Evolutionary conservation across 208 protist genomes (phyloP).

Genomic region (Acanthamoeba lenticulata): DNA sequence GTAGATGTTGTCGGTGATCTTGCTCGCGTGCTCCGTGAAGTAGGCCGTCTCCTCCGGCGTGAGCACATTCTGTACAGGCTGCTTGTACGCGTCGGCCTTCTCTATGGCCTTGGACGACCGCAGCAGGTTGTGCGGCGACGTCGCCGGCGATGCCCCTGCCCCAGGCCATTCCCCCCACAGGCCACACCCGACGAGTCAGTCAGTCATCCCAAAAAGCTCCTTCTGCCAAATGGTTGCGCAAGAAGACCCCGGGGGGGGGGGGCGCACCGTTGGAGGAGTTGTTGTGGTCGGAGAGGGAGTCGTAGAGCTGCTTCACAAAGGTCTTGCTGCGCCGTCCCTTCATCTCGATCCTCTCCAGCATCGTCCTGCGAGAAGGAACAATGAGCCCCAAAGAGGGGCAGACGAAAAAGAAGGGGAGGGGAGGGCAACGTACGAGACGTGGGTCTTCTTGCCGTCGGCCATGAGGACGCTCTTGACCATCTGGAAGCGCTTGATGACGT

Average conservation of each 20-base stretch:
- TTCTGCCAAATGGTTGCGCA: too few relatives aligned
- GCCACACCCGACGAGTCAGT: too few relatives aligned
- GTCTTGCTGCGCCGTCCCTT: not conserved
- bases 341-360: not conserved
- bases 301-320: constrained; percentile 52
- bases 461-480: not conserved
- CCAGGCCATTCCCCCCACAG: too few relatives aligned
- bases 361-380: not conserved
- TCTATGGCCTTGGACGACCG: not conserved
- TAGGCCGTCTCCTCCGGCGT: constrained; percentile 9
- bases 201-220: too few relatives aligned
- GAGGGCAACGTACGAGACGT: not conserved
- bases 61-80: constrained; percentile 3
- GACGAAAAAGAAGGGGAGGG: not conserved
- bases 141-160: not conserved
- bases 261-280: not conserved
- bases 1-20: constrained; percentile 44
- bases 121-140: not conserved
- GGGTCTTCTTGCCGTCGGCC: not conserved
- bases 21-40: constrained; percentile 40
- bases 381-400: too few relatives aligned
- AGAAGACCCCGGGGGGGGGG: too few relatives aligned
- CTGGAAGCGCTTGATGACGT: constrained; percentile 38
- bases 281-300: not conserved
- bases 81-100: not conserved